phyloP scores from a whole-genome alignment of 2,329 filamentous ascomycete species.

The Fusarium tuaranense region DNA sequence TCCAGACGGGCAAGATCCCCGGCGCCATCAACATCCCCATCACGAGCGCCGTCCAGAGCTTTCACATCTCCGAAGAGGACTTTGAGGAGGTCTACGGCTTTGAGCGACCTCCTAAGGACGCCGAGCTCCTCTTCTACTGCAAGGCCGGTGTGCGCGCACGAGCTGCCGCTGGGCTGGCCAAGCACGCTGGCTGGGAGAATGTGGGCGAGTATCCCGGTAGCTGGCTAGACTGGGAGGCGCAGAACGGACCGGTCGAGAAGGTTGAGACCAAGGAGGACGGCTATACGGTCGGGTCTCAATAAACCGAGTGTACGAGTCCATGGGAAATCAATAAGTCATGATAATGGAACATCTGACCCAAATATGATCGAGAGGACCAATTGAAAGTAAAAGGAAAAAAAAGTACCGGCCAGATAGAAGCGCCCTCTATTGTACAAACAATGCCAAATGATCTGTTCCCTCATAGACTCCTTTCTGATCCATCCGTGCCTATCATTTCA shows the following conservation, averaged over 20 bases:
- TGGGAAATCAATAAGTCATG: slow-evolving; percentile 26
- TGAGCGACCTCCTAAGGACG: slow-evolving; percentile 68
- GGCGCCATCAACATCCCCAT: slow-evolving; percentile 86
- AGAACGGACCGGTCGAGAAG: slow-evolving; percentile 69
- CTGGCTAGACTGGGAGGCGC: slow-evolving; percentile 85
- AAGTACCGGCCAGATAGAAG: slow-evolving; percentile 28
- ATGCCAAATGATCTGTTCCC: slow-evolving; percentile 21
- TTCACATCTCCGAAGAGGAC: slow-evolving; percentile 80
- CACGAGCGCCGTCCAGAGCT: slow-evolving; percentile 79
- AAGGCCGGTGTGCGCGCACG: slow-evolving; percentile 88
- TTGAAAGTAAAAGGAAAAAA: not conserved
- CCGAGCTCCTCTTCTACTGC: slow-evolving; percentile 87
- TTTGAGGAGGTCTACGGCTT: slow-evolving; percentile 89
- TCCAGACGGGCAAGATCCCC: slow-evolving; percentile 78
- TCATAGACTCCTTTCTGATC: slow-evolving; percentile 28
- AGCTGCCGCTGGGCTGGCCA: slow-evolving; percentile 81
- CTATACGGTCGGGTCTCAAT: slow-evolving; percentile 41
- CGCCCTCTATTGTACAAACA: slow-evolving; percentile 41
- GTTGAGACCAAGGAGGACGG: slow-evolving; percentile 18
- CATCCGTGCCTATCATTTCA: slow-evolving; percentile 7
- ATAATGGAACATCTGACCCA: not conserved
- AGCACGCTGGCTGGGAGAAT: slow-evolving; percentile 78
- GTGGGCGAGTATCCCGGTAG: slow-evolving; percentile 80
- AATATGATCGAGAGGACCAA: not conserved
- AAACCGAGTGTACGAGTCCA: slow-evolving; percentile 55